These are phyloP conservation scores for Benincasa hispida DNA, from an alignment of 306 rosid genomes.

Conservation along the genomic window DNA sequence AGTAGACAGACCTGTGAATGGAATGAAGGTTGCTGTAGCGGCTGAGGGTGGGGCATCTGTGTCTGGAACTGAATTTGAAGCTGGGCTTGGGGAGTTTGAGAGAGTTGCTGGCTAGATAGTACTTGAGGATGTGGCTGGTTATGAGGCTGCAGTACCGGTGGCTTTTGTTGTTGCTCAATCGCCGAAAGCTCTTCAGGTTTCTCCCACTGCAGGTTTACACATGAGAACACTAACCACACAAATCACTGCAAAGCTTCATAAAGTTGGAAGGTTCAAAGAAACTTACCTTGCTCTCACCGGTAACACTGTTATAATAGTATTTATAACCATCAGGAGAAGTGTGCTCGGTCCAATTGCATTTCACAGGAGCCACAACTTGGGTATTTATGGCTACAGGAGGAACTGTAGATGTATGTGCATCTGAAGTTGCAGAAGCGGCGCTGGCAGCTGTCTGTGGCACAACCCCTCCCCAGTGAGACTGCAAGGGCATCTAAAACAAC, in stretches of 20 bases:
- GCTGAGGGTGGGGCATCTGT: conserved; percentile 42
- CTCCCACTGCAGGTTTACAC: conserved; percentile 64
- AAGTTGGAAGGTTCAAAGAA: conserved; percentile 10
- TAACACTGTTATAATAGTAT: conserved; percentile 65
- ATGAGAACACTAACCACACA: conserved; percentile 6
- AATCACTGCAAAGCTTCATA: background rate
- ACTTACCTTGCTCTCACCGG: conserved; percentile 87
- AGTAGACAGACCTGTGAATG: conserved; percentile 35
- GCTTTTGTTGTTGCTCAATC: conserved; percentile 58
- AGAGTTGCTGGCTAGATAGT: conserved; percentile 37
- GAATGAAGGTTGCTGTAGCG: conserved; percentile 40
- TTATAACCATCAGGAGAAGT: conserved; percentile 87
- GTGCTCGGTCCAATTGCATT: conserved; percentile 90
- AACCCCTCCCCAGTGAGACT: conserved; percentile 55
- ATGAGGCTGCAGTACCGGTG: conserved; percentile 43
- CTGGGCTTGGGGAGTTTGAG: conserved; percentile 45
- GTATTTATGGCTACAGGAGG: conserved; percentile 24
- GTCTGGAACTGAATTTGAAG: conserved; percentile 51
- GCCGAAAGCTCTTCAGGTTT: conserved; percentile 64
- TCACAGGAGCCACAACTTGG: conserved; percentile 33
- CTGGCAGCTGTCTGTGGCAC: conserved; percentile 29
- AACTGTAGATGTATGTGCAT: conserved; percentile 44
- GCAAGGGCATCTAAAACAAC: conserved; percentile 15
- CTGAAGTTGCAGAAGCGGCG: conserved; percentile 29
- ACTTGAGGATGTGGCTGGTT: conserved; percentile 40